Conservation (phyloP, 805 yeast species). For the Cyberlindnera amylophila region DNA sequence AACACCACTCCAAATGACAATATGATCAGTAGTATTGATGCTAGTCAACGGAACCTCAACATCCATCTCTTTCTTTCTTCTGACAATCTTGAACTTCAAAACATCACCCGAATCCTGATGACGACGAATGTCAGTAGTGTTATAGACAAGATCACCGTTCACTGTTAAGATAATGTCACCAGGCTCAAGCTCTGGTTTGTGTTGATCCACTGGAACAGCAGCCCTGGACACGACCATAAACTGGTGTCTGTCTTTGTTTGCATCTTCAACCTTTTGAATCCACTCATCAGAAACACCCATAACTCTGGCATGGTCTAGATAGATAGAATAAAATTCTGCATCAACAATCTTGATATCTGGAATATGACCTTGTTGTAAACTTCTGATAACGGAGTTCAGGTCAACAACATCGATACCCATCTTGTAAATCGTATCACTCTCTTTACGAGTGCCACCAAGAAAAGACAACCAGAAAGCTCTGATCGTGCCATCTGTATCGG, state of each 20-base stretch:
- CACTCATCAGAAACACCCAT: slow-evolving; percentile 86
- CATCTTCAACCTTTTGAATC: slow-evolving; percentile 65
- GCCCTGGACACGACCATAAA: slow-evolving; percentile 69
- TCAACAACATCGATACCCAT: slow-evolving; percentile 79
- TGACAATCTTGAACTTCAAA: slow-evolving; percentile 59
- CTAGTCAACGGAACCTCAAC: slow-evolving; percentile 62
- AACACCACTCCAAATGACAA: slow-evolving; percentile 82
- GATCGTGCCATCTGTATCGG: slow-evolving; percentile 72
- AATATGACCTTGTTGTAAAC: slow-evolving; percentile 46
- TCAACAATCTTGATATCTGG: slow-evolving; percentile 71
- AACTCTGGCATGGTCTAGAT: slow-evolving; percentile 72
- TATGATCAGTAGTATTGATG: slow-evolving; percentile 57
- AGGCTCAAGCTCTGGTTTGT: slow-evolving; percentile 33
- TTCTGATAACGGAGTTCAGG: slow-evolving; percentile 51
- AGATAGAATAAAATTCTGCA: slow-evolving; percentile 67
- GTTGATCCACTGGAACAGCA: slow-evolving; percentile 43
- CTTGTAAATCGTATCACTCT: slow-evolving; percentile 55
- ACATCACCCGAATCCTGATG: slow-evolving; percentile 36
- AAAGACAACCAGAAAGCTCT: slow-evolving; percentile 84
- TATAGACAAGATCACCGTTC: slow-evolving; percentile 59
- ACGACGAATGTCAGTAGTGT: slow-evolving; percentile 50
- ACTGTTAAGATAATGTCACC: slow-evolving; percentile 80
- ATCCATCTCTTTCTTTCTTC: slow-evolving; percentile 63
- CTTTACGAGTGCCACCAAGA: slow-evolving; percentile 68
- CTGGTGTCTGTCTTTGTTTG: slow-evolving; percentile 63